phyloP scores from a whole-genome alignment of 305 asterid species.

The Solanum hybrid region DNA sequence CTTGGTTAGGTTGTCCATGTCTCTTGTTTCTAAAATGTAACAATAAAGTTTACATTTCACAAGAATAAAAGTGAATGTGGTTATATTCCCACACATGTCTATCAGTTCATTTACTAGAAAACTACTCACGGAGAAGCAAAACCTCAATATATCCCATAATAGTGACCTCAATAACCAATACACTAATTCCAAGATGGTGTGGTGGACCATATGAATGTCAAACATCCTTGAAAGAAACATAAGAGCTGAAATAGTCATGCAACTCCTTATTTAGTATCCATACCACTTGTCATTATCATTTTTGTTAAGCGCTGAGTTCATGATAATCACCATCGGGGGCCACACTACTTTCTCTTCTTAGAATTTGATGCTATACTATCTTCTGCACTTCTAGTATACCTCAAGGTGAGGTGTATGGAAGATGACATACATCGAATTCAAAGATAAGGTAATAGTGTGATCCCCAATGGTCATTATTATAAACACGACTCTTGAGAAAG shows the following conservation, averaged over 20 bases:
- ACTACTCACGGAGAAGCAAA: not conserved
- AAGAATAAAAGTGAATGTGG: slow-evolving; percentile 25
- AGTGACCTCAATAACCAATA: slow-evolving; percentile 19
- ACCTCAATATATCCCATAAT: slow-evolving; percentile 13
- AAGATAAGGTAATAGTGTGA: slow-evolving; percentile 42
- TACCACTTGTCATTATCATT: slow-evolving; percentile 30
- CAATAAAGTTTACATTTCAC: slow-evolving; percentile 33
- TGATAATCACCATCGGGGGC: slow-evolving; percentile 57
- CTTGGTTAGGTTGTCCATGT: not conserved
- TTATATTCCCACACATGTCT: slow-evolving; percentile 41
- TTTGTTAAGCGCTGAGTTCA: slow-evolving; percentile 38
- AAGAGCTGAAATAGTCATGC: slow-evolving; percentile 38
- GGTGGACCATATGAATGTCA: not conserved
- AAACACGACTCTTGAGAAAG: slow-evolving; percentile 54
- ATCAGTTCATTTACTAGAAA: not conserved
- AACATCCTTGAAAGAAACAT: slow-evolving; percentile 32
- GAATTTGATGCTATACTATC: slow-evolving; percentile 40
- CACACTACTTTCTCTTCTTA: slow-evolving; percentile 44
- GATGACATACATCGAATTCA: not conserved
- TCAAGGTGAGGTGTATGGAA: not conserved
- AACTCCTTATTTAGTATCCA: slow-evolving; percentile 19
- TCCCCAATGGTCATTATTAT: slow-evolving; percentile 58
- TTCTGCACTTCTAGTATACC: not conserved
- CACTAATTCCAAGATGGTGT: not conserved
- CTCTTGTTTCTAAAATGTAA: not conserved